Evolutionary conservation across 1,139 yeast species (phyloP).

Genomic region (Kurtzmaniella quercitrusa): DNA sequence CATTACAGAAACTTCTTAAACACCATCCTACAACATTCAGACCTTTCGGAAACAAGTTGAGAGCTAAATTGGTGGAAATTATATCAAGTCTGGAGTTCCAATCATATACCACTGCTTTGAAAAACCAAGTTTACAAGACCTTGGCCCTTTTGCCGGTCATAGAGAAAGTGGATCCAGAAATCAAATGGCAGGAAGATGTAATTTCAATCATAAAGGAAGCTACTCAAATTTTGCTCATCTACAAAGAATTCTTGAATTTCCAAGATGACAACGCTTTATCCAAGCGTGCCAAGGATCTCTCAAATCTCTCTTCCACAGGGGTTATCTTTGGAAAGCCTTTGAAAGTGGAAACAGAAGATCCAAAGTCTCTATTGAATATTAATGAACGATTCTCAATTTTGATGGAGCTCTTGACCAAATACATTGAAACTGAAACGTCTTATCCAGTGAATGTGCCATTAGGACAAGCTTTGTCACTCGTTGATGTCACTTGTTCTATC

Average conservation of each 20-base stretch:
- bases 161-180: conserved; percentile 50
- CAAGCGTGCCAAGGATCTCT: conserved; percentile 12
- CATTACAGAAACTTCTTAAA: conserved; percentile 47
- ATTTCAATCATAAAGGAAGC: conserved; percentile 40
- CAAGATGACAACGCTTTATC: conserved; percentile 50
- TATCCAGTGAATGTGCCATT: conserved; percentile 53
- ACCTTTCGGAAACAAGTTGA: conserved; percentile 66
- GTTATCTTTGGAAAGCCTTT: conserved; percentile 22
- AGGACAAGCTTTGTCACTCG: conserved; percentile 46
- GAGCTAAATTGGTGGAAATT: conserved; percentile 37
- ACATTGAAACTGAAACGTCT: conserved; percentile 43
- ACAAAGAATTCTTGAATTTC: conserved; percentile 54
- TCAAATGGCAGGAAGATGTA: conserved; percentile 45
- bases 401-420: conserved; percentile 40
- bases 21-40: conserved; percentile 77
- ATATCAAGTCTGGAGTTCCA: conserved; percentile 25
- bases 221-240: conserved; percentile 49
- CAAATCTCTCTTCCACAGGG: background rate
- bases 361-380: conserved; percentile 47
- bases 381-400: conserved; percentile 48
- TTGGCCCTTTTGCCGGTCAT: conserved; percentile 57
- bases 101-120: conserved; percentile 34
- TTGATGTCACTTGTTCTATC: conserved; percentile 50
- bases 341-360: conserved; percentile 54
- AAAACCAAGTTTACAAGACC: conserved; percentile 41